phyloP scores from a whole-genome alignment of 441 rosid genomes.

The Jatropha multifida region DNA sequence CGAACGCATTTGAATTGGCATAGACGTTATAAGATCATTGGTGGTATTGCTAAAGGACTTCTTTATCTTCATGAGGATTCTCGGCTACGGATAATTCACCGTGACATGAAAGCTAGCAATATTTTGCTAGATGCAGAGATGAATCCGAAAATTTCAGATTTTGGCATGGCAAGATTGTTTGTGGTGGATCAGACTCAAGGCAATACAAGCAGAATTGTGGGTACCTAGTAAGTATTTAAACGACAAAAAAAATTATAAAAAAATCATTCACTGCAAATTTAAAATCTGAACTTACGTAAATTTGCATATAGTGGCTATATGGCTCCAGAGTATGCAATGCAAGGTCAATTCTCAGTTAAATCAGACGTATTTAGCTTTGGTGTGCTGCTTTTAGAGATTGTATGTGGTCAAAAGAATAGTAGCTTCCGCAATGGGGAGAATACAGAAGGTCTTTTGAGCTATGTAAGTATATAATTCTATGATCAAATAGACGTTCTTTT shows the following conservation, averaged over 20 bases:
- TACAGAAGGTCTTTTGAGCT: not conserved
- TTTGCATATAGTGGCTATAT: constrained; percentile 21
- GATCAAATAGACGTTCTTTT: no score
- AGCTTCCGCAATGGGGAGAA: not conserved
- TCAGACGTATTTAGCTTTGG: constrained; percentile 23
- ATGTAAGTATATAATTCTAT: not conserved
- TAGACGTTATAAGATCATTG: constrained; percentile 22
- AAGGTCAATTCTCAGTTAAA: constrained; percentile 10
- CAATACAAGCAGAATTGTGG: constrained; percentile 23
- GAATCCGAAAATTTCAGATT: constrained; percentile 32
- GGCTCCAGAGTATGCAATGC: constrained; percentile 28
- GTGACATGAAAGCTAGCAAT: constrained; percentile 27
- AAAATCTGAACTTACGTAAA: not conserved
- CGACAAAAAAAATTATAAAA: no score
- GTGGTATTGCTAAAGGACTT: constrained; percentile 26
- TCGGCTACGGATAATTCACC: constrained; percentile 26
- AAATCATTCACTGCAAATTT: not conserved
- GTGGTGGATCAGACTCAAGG: constrained; percentile 20
- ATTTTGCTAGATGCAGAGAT: constrained; percentile 21
- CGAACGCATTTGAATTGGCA: constrained; percentile 21
- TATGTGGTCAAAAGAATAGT: constrained; percentile 5
- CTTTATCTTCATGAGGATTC: constrained; percentile 35
- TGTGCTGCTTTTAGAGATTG: constrained; percentile 15
- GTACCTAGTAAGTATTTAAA: constrained; percentile 28
- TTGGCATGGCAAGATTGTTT: constrained; percentile 31